Base-by-base conservation (phyloP, 2,329 filamentous ascomycete genomes). In the Neopestalotiopsis sp. region DNA sequence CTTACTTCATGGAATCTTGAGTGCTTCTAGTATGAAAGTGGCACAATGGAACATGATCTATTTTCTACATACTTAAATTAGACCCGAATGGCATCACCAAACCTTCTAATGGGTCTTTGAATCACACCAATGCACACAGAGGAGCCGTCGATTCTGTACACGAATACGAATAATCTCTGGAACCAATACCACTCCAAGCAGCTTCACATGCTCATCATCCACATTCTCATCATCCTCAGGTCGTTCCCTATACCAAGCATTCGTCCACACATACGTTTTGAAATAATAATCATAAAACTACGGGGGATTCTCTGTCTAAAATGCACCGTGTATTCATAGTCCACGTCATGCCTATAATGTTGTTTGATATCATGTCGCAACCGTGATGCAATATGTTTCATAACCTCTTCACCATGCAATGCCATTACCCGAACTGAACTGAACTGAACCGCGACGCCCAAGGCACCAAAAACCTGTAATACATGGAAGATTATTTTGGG, bases 301-400 rank as follows among this genome's bases (percentile, higher is more conserved):
- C 45, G n/a, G n/a, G 45, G 20, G 17, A n/a, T 9, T 24, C 13
- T 40, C 20, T 34, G 32, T 65, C 34, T 65, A 65, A 65, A 38
- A 14, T 49, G 40, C 38, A 52, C 24, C 40, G 40, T 65, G 34
- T 49, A 42, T 59, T 59, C 14, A 34, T 59, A 34, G 20, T 30
- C 57, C 30, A 59, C 24, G 20, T 24, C 57, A 59, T 59, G 57
- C 30, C 57, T 59, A 59, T 13, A n/a, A 14, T 24, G 5, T 59
- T 24, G 6, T 14, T 9, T 59, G 57, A 30, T 59, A 34, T 59
- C 57, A 59, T 59, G 30, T 17, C 30, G 57, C 57, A 59, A 34
- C 57, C 57, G 30, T 59, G 57, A 59, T 34, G 57, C 57, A 59
- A 30, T 59, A n/a, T 59, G 24, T 30, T 59, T 59, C 57, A 59